Base-by-base conservation (phyloP, 257 asterid genomes). In the Fraxinus anomala region DNA sequence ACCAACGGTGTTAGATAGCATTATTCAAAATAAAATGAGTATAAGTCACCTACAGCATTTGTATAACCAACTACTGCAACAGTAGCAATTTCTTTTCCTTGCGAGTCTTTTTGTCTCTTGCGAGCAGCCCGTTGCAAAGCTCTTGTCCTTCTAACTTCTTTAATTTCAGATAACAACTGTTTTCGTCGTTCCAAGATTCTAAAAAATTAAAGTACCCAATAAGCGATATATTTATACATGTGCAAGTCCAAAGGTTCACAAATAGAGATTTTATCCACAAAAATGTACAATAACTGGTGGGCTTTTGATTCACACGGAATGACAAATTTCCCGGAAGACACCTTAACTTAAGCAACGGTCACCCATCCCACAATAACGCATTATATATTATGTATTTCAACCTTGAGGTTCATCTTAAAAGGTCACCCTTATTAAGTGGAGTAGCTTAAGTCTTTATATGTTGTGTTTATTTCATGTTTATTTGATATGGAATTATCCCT, bases 61-160 rank as follows among this genome's bases (percentile, higher is more conserved):
- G 99, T 96, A 82, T 96, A 96, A 77, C 99, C 99, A 83, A 96
- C 98, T 68, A 96, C 85, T 85, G 97, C 99, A 84, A 96, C 91
- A 19, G 97, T 96, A 68, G 91, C 88, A 80, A 88, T 86, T 76
- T 87, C 94, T 86, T 87, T 89, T 44, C 96, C 98, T 9, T 87
- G 84, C 65, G 87, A 68, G 69, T 82, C 87, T 68, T 92, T 94
- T 76, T 90, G 88, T 80, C 96, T 91, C 82, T 71, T 93, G 73
- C 99, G 92, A 81, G 97, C 88, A 83, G 89, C 89, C 72, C 98
- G 96, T 82, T 96, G 99, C 87, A 91, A 79, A 24, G 92, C 92
- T 80, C 99, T 90, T 13, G 97, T 93, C 80, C 97, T 90, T 76
- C 99, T 92, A 77, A 96, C 99, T 77, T 93, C 99, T 83, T 89